These are phyloP conservation scores for Closterium sp. DNA, from an alignment of 139 green algal species.

Conservation along the genomic window DNA sequence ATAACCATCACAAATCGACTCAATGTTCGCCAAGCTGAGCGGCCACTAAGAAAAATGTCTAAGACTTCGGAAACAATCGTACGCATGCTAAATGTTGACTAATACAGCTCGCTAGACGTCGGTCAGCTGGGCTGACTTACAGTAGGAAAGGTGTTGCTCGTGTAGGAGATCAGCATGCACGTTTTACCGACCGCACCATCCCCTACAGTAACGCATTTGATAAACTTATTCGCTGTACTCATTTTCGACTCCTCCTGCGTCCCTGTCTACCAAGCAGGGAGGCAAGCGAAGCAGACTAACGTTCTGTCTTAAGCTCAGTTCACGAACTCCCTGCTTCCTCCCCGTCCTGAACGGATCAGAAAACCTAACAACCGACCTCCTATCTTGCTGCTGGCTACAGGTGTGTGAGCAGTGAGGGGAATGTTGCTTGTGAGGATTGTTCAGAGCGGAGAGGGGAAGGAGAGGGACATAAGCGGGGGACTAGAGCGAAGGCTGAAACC, in stretches of 20 bases:
- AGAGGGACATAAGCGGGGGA: background rate
- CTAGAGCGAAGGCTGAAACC: background rate
- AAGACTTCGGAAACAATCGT: background rate
- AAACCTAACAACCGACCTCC: background rate
- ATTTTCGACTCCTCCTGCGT: background rate
- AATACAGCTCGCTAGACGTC: background rate
- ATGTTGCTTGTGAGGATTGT: background rate
- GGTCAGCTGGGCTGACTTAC: conserved; percentile 11
- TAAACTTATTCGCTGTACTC: conserved; percentile 29
- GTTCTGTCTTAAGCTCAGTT: background rate
- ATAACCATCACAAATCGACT: background rate
- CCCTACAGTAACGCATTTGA: conserved; percentile 61
- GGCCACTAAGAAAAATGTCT: background rate
- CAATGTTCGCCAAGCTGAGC: background rate
- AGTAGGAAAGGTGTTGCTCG: conserved; percentile 59
- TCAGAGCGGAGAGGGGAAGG: background rate
- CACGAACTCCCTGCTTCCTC: background rate
- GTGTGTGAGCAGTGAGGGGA: background rate
- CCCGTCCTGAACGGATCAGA: background rate
- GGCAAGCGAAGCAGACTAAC: background rate
- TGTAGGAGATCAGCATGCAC: conserved; percentile 62
- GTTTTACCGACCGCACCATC: conserved; percentile 61
- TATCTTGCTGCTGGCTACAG: background rate
- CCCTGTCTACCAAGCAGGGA: background rate
- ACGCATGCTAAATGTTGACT: background rate